Percentiles rank a stretch among this genome's conserved stretches.
Conservation (phyloP, 2,329 filamentous ascomycete species). For the Herpotrichia juniperi region DNA sequence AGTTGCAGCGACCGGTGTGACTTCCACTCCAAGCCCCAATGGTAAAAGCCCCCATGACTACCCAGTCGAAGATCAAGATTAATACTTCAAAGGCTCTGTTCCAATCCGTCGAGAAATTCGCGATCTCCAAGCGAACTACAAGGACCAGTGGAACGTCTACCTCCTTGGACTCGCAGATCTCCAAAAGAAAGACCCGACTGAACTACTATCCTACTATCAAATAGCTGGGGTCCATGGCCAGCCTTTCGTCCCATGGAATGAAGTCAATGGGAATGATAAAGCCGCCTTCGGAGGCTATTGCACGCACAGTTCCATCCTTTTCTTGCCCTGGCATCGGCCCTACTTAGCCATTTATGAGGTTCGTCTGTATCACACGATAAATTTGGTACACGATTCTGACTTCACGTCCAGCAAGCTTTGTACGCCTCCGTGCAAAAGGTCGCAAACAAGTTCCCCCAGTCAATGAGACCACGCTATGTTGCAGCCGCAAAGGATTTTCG, state of each 20-base stretch:
- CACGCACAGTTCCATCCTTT: constrained; percentile 76
- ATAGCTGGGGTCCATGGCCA: constrained; percentile 13
- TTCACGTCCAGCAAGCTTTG: constrained; percentile 9
- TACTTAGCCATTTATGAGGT: constrained; percentile 72
- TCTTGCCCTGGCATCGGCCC: constrained; percentile 84
- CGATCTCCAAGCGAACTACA: constrained; percentile 59
- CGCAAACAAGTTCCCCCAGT: constrained; percentile 7
- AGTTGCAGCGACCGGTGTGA: constrained; percentile 8
- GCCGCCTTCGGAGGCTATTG: constrained; percentile 62
- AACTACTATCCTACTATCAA: constrained; percentile 13
- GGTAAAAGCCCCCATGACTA: constrained; percentile 2
- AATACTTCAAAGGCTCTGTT: constrained; percentile 8
- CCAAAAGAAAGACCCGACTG: constrained; percentile 4
- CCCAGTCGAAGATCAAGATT: background rate
- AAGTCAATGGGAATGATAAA: constrained; percentile 5
- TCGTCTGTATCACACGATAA: constrained; percentile 6
- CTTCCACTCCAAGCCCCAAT: constrained; percentile 12
- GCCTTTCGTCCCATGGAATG: constrained; percentile 8
- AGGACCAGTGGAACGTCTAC: constrained; percentile 74
- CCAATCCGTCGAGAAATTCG: constrained; percentile 66
- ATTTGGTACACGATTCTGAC: background rate
- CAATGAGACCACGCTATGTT: constrained; percentile 6
- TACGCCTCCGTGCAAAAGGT: constrained; percentile 9
- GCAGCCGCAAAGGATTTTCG: constrained; percentile 16
- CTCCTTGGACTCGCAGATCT: constrained; percentile 64